Evolutionary conservation across 2,329 filamentous ascomycete genomes (phyloP).

Genomic region (Ascochyta lentis): DNA sequence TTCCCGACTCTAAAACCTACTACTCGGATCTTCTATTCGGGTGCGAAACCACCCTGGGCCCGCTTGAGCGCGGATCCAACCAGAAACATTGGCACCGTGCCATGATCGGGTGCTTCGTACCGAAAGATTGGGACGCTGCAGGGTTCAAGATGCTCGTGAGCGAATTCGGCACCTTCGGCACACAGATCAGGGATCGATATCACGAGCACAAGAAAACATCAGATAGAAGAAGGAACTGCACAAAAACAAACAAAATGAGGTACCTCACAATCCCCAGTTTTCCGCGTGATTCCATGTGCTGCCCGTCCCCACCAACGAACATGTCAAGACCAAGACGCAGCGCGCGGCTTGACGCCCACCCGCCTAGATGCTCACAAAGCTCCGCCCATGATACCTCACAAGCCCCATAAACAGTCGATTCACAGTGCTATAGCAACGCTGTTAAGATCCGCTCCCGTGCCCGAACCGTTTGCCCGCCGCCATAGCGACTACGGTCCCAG

Average conservation of each 20-base stretch:
- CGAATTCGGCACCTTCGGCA: conserved; percentile 8
- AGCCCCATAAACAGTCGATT: background rate
- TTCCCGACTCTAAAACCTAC: conserved; percentile 15
- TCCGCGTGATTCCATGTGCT: conserved; percentile 8
- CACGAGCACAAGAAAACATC: conserved; percentile 15
- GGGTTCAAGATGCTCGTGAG: conserved; percentile 16
- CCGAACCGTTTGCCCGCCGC: conserved; percentile 12
- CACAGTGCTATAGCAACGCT: background rate
- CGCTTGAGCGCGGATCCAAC: conserved; percentile 4
- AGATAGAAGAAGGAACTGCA: conserved; percentile 18
- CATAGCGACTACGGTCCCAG: background rate
- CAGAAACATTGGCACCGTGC: conserved; percentile 4
- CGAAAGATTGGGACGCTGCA: conserved; percentile 8
- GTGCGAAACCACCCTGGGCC: background rate
- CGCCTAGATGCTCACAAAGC: background rate
- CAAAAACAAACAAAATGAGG: conserved; percentile 23
- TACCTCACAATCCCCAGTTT: conserved; percentile 16
- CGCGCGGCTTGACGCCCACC: background rate
- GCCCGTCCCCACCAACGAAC: background rate
- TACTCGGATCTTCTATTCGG: background rate
- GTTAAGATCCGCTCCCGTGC: conserved; percentile 5
- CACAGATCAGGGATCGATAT: conserved; percentile 1
- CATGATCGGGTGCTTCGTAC: conserved; percentile 12
- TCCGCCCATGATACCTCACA: conserved; percentile 4
- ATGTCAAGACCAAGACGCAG: background rate